These are phyloP conservation scores for Drosera spatulata DNA, from an alignment of 179 eudicot species.

Conservation along the genomic window DNA sequence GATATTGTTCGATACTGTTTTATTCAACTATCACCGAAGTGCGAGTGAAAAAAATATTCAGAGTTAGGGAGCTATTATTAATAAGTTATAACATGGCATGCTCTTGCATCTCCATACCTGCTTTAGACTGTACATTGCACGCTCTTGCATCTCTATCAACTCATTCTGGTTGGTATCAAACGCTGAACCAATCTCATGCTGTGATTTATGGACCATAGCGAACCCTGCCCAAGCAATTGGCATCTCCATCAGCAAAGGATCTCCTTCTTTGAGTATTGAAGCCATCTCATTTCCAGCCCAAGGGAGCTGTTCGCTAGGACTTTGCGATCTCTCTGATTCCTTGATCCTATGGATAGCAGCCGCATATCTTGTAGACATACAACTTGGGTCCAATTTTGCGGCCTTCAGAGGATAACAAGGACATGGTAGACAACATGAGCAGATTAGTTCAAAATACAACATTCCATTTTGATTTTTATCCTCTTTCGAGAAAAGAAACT, in stretches of 20 bases:
- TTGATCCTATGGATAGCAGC: constrained; percentile 80
- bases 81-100: no score
- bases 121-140: constrained; percentile 62
- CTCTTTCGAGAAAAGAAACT: no score
- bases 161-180: constrained; percentile 68
- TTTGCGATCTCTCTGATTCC: constrained; percentile 88
- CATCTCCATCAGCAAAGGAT: constrained; percentile 53
- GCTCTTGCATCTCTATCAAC: constrained; percentile 60
- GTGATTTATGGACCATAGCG: constrained; percentile 90
- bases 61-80: no score
- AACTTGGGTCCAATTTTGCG: constrained; percentile 85
- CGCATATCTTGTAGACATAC: constrained; percentile 86
- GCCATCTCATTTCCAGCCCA: constrained; percentile 99
- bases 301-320: constrained; percentile 74
- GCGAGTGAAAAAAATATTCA: no score
- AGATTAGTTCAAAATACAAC: no score
- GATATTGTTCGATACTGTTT: no score
- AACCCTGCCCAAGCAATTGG: constrained; percentile 93
- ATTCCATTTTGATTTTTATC: no score
- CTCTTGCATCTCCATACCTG: constrained; percentile 34
- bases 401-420: constrained; percentile 33
- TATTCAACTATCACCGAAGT: no score
- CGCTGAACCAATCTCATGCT: constrained; percentile 84
- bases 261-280: constrained; percentile 83
- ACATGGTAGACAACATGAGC: no score